Conservation (phyloP, 305 asterid species). For the Fraxinus albicans region DNA sequence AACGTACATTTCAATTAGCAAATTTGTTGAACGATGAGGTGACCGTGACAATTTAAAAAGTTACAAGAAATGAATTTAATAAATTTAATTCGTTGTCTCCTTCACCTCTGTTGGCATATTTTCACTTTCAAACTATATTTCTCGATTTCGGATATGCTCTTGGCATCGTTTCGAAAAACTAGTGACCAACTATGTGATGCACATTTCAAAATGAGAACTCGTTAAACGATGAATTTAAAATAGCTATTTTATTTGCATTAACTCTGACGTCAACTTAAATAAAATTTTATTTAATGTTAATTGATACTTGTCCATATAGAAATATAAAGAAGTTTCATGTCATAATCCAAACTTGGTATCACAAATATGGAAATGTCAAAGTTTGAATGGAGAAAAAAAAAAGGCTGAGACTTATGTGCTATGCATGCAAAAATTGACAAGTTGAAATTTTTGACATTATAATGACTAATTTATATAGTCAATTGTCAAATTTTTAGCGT, state of each 20-base stretch:
- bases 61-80: too few relatives aligned
- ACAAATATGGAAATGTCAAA: neutral
- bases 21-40: too few relatives aligned
- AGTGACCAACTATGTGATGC: neutral
- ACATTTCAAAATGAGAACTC: too few relatives aligned
- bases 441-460: neutral
- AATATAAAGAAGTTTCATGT: neutral
- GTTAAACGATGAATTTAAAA: too few relatives aligned
- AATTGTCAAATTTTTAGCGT: neutral
- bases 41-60: too few relatives aligned
- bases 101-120: neutral
- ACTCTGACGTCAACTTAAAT: neutral
- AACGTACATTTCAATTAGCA: too few relatives aligned
- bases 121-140: neutral
- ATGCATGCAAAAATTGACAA: neutral
- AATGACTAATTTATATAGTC: neutral
- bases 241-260: neutral
- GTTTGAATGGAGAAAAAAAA: neutral
- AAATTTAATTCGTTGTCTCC: neutral
- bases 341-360: neutral
- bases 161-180: too few relatives aligned
- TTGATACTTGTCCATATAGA: neutral
- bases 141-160: neutral
- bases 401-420: neutral
- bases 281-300: too few relatives aligned